A percentile compares a stretch with the other conserved stretches of the same genome.
Evolutionary conservation across 2,329 filamentous ascomycete genomes (phyloP).

Genomic region (Bisporella sp.): DNA sequence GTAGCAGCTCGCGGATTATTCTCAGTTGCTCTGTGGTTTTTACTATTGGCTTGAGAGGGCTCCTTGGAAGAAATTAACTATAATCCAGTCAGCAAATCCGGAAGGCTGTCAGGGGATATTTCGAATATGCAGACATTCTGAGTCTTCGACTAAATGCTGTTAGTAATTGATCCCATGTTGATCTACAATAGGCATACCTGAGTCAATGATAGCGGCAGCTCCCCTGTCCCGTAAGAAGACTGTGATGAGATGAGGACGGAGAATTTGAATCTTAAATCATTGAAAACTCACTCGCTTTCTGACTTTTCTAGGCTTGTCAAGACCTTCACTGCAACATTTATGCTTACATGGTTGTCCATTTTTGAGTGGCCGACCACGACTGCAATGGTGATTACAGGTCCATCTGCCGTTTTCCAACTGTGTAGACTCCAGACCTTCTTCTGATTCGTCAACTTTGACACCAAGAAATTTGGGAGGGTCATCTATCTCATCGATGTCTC

Average conservation of each 20-base stretch:
- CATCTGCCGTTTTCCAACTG: conserved; percentile 64
- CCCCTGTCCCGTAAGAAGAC: background rate
- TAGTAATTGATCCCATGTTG: background rate
- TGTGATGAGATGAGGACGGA: background rate
- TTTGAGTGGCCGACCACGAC: conserved; percentile 30
- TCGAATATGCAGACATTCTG: too few relatives aligned
- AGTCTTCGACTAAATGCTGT: background rate
- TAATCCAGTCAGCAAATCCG: too few relatives aligned
- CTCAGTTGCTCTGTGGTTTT: background rate
- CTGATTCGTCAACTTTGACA: background rate
- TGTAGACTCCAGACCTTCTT: conserved; percentile 30
- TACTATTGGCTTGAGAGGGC: too few relatives aligned
- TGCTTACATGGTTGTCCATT: conserved; percentile 54
- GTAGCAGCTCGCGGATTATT: background rate
- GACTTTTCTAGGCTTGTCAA: conserved; percentile 48
- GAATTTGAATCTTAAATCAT: too few relatives aligned
- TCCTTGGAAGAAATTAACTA: too few relatives aligned
- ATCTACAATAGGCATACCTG: background rate
- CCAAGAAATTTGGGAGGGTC: conserved; percentile 19
- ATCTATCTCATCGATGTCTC: conserved; percentile 47
- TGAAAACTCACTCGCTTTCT: conserved; percentile 10
- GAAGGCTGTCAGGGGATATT: too few relatives aligned
- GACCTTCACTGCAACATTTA: conserved; percentile 63
- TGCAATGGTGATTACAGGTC: conserved; percentile 65
- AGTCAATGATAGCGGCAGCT: background rate